Conservation (phyloP, 345 rosid species). For the Corchorus olitorius region DNA sequence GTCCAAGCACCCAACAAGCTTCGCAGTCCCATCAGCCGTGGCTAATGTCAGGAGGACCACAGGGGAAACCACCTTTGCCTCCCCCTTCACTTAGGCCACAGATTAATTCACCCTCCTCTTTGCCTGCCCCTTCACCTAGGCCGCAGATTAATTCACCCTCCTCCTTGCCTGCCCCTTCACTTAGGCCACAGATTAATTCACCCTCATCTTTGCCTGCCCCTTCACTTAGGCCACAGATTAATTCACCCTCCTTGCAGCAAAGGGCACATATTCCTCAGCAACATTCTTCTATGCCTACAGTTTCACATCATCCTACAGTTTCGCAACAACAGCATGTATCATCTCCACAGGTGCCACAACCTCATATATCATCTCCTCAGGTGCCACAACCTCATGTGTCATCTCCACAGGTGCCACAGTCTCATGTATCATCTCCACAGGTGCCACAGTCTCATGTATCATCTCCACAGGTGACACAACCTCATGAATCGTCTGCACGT, state of each 20-base stretch:
- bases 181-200: conserved; percentile 62
- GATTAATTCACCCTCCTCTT: conserved; percentile 48
- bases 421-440: conserved; percentile 52
- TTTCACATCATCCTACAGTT: conserved; percentile 45
- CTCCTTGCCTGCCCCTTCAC: not conserved
- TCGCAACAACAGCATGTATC: conserved; percentile 53
- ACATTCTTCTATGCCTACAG: conserved; percentile 46
- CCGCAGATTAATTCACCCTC: conserved; percentile 63
- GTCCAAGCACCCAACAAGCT: conserved; percentile 60
- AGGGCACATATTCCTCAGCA: conserved; percentile 71
- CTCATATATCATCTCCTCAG: conserved; percentile 51
- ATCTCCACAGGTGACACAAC: conserved; percentile 26
- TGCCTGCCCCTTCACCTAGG: conserved; percentile 33
- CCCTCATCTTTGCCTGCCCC: conserved; percentile 31
- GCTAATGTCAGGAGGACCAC: conserved; percentile 72
- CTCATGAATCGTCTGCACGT: conserved; percentile 51
- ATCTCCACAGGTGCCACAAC: conserved; percentile 57
- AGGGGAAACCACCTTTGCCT: conserved; percentile 85
- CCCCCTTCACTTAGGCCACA: conserved; percentile 74
- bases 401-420: conserved; percentile 57
- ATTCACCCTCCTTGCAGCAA: conserved; percentile 68
- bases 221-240: conserved; percentile 60
- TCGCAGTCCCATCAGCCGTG: conserved; percentile 77
- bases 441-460: conserved; percentile 39
- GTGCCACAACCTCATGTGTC: conserved; percentile 53